Evolutionary conservation across 768 basidiomycete species (phyloP), one percentile per base, ranked within the genome.

Genomic region (Pulveroboletus sp.): DNA sequence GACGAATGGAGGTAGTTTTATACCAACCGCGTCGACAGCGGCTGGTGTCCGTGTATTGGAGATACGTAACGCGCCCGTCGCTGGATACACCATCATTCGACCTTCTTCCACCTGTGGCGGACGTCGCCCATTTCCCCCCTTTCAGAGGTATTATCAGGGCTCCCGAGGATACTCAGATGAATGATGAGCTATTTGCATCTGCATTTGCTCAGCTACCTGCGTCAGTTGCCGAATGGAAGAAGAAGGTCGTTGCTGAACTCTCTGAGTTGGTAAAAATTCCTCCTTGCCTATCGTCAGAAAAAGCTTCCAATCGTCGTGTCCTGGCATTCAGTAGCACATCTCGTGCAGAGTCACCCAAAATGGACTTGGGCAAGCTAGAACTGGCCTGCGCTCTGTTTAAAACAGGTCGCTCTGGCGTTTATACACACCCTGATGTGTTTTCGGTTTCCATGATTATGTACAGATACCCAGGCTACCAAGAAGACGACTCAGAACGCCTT

Each of bases 351-450:
- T 15, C 24, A 10, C 24, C 15, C 1, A 2, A 17, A n/a, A 14
- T 15, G 8, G 32, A 26, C 11, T 21, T 17, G 5, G 26, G 11
- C 28, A 56, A 27, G 18, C 13, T 57, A 1, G 39, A 33, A 5
- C 39, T 57, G 6, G 56, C 56, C 4, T 57, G 39, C 13, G 54
- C 56, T 4, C 3, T 56, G 4, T 56, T 57, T 21, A 21, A 8
- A 21, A 24, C 14, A 32, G 3, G 0, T 9, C 1, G 15, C 15
- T 6, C 7, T 8, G 38, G 27, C 8, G n/a, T 26, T n/a, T 51
- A 30, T 6, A 31, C 35, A 6, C 10, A 57, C 21, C 36, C 7
- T 3, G 46, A 51, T 0, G 49, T 47, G 3, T 36, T 56, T 14
- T 48, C 24, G 2, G 17, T 11, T 28, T 30, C 43, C 7, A 18